A percentile compares a stretch with the other conserved stretches of the same genome.
Conservation (phyloP, 1,284 basidiomycete genomes). For the Paramarasmius palmivorus region DNA sequence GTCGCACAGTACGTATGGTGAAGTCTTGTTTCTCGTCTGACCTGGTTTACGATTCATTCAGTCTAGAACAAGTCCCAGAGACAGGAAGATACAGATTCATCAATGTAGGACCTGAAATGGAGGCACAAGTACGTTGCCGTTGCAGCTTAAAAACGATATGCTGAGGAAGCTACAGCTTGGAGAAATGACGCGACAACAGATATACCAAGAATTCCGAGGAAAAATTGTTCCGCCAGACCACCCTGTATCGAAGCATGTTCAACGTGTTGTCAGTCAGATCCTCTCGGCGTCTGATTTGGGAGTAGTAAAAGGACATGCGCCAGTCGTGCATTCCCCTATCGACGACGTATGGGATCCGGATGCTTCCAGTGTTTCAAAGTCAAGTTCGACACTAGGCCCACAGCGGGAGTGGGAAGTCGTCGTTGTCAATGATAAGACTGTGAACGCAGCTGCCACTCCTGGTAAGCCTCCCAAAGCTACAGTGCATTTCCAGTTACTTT, state of each 20-base stretch:
- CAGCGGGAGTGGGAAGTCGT: slow-evolving; percentile 71
- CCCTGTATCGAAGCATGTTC: slow-evolving; percentile 65
- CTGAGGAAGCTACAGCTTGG: slow-evolving; percentile 55
- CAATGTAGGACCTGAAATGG: slow-evolving; percentile 62
- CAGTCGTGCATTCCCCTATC: slow-evolving; percentile 2
- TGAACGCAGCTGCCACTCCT: slow-evolving; percentile 83
- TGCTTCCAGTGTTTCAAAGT: slow-evolving; percentile 33
- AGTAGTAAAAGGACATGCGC: slow-evolving; percentile 40
- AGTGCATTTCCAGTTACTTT: background rate
- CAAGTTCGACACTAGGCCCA: slow-evolving; percentile 23
- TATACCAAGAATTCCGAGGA: slow-evolving; percentile 55
- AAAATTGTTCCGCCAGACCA: slow-evolving; percentile 72
- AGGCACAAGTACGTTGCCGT: slow-evolving; percentile 49
- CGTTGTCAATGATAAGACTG: slow-evolving; percentile 77
- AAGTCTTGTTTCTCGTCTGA: background rate
- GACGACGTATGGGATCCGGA: slow-evolving; percentile 23
- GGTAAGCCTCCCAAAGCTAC: slow-evolving; percentile 41
- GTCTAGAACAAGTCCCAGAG: slow-evolving; percentile 79
- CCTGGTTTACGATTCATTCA: slow-evolving; percentile 28
- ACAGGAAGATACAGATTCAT: slow-evolving; percentile 88
- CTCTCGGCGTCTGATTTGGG: slow-evolving; percentile 76
- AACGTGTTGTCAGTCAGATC: slow-evolving; percentile 71
- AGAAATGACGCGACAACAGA: slow-evolving; percentile 48
- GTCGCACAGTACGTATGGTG: slow-evolving; percentile 7
- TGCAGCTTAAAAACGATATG: background rate